These are phyloP conservation scores for Gossypium aridum DNA, from an alignment of 441 rosid species.

Conservation along the genomic window DNA sequence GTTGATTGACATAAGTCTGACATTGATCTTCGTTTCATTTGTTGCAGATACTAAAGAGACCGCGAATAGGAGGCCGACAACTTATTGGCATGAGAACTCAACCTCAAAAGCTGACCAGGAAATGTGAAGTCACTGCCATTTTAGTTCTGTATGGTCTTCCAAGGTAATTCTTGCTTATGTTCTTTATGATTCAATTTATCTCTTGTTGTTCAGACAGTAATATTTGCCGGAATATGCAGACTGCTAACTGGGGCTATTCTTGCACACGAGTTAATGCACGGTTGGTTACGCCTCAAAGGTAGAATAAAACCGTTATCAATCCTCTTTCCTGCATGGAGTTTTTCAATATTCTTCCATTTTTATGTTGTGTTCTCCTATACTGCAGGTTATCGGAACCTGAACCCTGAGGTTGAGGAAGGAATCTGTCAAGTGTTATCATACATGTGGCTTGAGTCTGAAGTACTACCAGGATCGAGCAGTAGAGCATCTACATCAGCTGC, in stretches of 20 bases:
- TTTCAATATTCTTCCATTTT: neutral
- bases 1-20: neutral
- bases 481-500: conserved; percentile 46
- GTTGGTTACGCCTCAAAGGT: conserved; percentile 93
- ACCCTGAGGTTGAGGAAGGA: conserved; percentile 90
- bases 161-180: conserved; percentile 32
- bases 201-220: neutral
- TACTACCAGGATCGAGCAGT: conserved; percentile 41
- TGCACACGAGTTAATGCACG: conserved; percentile 89
- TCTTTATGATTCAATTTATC: neutral
- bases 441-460: conserved; percentile 97
- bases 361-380: neutral
- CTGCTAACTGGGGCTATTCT: conserved; percentile 91
- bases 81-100: conserved; percentile 72
- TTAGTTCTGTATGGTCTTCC: conserved; percentile 95
- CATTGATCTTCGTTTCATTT: neutral
- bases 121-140: conserved; percentile 93
- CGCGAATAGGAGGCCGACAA: conserved; percentile 56
- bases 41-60: conserved; percentile 53
- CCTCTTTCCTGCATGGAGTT: neutral
- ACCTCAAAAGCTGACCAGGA: conserved; percentile 62
- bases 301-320: neutral
- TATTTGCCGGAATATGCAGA: conserved; percentile 31
- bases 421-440: conserved; percentile 83
- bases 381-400: conserved; percentile 72